Evolutionary conservation across 805 yeast genomes (phyloP), one percentile per base, ranked within the genome.

Genomic region (Kodamaea sagamina): DNA sequence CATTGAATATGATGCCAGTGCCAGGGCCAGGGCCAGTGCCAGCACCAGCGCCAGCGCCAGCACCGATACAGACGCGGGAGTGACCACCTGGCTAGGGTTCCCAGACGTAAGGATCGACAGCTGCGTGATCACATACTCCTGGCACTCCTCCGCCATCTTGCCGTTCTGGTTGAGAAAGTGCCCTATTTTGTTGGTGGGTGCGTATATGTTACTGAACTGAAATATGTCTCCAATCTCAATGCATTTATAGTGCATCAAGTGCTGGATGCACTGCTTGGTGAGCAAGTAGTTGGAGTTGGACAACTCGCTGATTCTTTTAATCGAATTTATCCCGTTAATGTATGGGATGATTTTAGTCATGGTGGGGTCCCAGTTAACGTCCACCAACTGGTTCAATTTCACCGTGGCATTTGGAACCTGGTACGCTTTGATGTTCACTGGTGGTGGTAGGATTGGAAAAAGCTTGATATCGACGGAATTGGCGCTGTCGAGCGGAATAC

Each of bases 361-460:
- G 1, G 98, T 92, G 1, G 97, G 97, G 62, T 93, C 99, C 97
- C 99, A 93, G 54, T 86, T 84, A 6, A 86, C 84, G 62, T 93
- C 99, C 32, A 88, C 82, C 48, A 93, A 71, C 28, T 77, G 68
- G 21, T 75, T 75, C 25, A 93, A 67, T 41, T 82, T 81, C 1
- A 93, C 96, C 0, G 92, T 83, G n/a, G 95, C 79, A 4, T 90
- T 79, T 0, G 99, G 99, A 0, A 93, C 99, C 61, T 92, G 96
- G 53, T 73, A 86, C 0, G 95, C 79, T 39, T 81, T 73, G 16
- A 93, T 68, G 37, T 78, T 78, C 0, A 90, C 84, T 2, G 89
- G 81, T 0, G 92, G 96, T 9, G 86, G 84, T 26, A 85, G 68
- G n/a, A 87, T 71, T 0, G 98, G 98, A 55, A 93, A 87, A n/a